phyloP scores from a whole-genome alignment of 352 stramenopile genomes.

The Phytophthora sojae region DNA sequence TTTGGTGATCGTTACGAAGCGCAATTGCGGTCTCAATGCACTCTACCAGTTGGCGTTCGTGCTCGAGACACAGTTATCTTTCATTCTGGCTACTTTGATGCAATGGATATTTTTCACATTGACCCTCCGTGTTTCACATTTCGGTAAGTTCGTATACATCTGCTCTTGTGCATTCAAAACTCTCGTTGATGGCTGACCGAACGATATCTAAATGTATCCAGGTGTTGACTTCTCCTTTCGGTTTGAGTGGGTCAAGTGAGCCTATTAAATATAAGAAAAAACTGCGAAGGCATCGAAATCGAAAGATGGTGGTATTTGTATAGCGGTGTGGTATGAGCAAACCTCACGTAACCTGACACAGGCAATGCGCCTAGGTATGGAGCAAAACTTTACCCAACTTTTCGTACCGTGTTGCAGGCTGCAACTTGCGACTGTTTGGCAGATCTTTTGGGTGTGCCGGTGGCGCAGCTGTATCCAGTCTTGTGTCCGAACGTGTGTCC shows the following conservation, averaged over 20 bases:
- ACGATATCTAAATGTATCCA: background rate
- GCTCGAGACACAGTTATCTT: slow-evolving; percentile 34
- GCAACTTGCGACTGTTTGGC: background rate
- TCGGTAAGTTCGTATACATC: background rate
- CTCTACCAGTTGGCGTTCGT: slow-evolving; percentile 49
- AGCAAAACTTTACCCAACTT: background rate
- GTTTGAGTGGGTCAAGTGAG: background rate
- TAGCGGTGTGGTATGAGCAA: no score
- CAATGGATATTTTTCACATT: background rate
- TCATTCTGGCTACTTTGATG: background rate
- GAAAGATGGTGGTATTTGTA: no score
- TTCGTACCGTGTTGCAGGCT: background rate
- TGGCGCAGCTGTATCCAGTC: background rate
- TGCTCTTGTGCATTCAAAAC: background rate
- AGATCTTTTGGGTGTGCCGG: background rate
- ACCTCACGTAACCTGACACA: no score
- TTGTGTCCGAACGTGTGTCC: background rate
- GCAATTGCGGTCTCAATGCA: slow-evolving; percentile 22
- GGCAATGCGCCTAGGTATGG: no score
- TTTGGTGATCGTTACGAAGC: slow-evolving; percentile 7
- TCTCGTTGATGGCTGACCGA: background rate
- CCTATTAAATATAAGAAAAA: background rate
- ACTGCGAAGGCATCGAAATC: no score
- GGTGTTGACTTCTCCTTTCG: background rate
- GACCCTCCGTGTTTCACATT: background rate